Conservation (phyloP, 148 eudicot species). For the Polygonum maritimum region DNA sequence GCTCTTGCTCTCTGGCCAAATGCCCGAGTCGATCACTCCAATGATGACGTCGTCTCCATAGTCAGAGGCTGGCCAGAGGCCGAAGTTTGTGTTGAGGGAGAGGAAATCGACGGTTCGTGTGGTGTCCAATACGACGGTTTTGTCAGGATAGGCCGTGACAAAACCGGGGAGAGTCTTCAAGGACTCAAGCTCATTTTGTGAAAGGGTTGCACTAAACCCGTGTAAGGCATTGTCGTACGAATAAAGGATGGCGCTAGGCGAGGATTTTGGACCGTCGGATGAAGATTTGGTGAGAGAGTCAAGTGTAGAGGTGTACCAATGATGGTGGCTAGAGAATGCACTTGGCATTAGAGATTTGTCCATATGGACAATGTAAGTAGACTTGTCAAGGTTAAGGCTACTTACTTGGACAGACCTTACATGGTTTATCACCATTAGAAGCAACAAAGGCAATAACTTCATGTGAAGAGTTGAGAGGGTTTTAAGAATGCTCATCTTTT, state of each 20-base stretch:
- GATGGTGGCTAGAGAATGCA: slow-evolving; percentile 41
- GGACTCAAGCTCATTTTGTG: slow-evolving; percentile 27
- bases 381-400: slow-evolving; percentile 10
- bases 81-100: slow-evolving; percentile 28
- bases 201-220: slow-evolving; percentile 57
- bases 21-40: slow-evolving; percentile 56
- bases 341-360: slow-evolving; percentile 67
- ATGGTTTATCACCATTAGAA: not conserved
- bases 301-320: slow-evolving; percentile 57
- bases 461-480: not conserved
- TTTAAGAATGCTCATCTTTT: not conserved
- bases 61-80: slow-evolving; percentile 53
- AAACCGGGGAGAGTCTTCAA: slow-evolving; percentile 29
- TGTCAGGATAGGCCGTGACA: slow-evolving; percentile 32
- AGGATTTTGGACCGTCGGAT: not conserved
- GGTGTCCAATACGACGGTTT: slow-evolving; percentile 34
- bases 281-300: slow-evolving; percentile 35
- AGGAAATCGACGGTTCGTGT: slow-evolving; percentile 48
- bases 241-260: slow-evolving; percentile 32
- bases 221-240: slow-evolving; percentile 45
- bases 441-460: not conserved
- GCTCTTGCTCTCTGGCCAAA: slow-evolving; percentile 65
- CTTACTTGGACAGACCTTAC: not conserved
- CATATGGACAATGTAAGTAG: slow-evolving; percentile 72
- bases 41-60: slow-evolving; percentile 42